Base-by-base conservation (phyloP, 73 alveolate genomes). In the Blepharisma stoltei region DNA sequence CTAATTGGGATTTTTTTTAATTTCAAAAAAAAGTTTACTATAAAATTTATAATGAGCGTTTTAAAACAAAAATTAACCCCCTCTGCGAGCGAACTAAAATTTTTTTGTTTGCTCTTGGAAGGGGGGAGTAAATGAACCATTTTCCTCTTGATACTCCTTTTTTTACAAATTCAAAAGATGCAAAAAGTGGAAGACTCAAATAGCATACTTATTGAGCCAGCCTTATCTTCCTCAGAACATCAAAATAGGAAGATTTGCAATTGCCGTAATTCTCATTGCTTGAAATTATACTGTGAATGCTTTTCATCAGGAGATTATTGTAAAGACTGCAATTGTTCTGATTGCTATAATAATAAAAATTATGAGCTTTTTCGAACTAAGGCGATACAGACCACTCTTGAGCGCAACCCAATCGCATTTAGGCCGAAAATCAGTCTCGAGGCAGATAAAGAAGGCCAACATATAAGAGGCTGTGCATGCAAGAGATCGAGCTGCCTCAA, bases 381-480 rank as follows among this genome's bases (percentile, higher is more conserved):
- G 23, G 23, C 14, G 5, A 25, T 86, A 32, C 81, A 86, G 14
- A 75, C 54, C 18, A 83, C 82, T 32, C 80, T 85, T 21, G 78
- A 68, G 21, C 67, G 95, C 54, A 85, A 85, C 66, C 92, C 90
- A 25, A 77, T 70, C 49, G 95, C 95, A 6, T 88, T 88, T 84
- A 77, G 87, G 54, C 92, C 92, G 21, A 88, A 88, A 50, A 80
- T 88, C 50, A 14, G 46, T 14, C 18, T 60, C 6, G 73, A 60
- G 46, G 46, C 73, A 1, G 37, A 49, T 55, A 7, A 23, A 18
- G 52, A 77, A 8, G 85, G 82, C 18, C 48, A 78, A 18, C 93
- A 89, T 69, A 47, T 81, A 21, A 81, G 80, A 55, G 99, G 98
- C 23, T 95, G 99, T 77, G 88, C 91, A 69, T 95, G 99, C 89